phyloP scores from a whole-genome alignment of 2,329 filamentous ascomycete species.

The Epichloe bromicola region DNA sequence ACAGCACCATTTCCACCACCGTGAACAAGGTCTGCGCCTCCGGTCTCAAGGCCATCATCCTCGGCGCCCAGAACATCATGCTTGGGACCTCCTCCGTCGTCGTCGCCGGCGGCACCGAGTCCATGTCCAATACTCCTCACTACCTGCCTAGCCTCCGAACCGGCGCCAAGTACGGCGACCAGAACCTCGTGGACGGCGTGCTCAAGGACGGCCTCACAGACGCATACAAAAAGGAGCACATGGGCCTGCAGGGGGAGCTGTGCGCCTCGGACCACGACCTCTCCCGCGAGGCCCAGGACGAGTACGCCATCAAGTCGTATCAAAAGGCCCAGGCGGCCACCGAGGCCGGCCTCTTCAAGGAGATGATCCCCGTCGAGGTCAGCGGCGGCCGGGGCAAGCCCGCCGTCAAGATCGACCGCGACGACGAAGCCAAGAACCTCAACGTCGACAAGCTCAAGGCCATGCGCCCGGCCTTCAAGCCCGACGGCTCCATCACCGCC shows the following conservation, averaged over 20 bases:
- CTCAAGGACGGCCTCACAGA: conserved; percentile 92
- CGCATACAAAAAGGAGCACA: conserved; percentile 91
- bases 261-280: conserved; percentile 77
- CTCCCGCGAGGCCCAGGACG: conserved; percentile 76
- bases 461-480: conserved; percentile 73
- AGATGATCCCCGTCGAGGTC: conserved; percentile 85
- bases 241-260: conserved; percentile 87
- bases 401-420: conserved; percentile 61
- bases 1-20: conserved; percentile 74
- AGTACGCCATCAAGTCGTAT: conserved; percentile 91
- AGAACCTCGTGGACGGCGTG: conserved; percentile 77
- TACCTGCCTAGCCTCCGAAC: conserved; percentile 80
- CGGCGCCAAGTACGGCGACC: conserved; percentile 89
- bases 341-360: conserved; percentile 68
- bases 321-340: conserved; percentile 79
- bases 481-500: conserved; percentile 83
- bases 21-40: conserved; percentile 99
- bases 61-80: conserved; percentile 94
- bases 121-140: conserved; percentile 96
- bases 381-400: conserved; percentile 86
- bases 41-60: conserved; percentile 82
- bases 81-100: conserved; percentile 88
- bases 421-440: conserved; percentile 94
- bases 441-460: conserved; percentile 71
- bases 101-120: conserved; percentile 89